Percentiles rank a stretch among this genome's conserved stretches.
These are phyloP conservation scores for Epichloe gansuensis DNA, from an alignment of 2,329 filamentous ascomycete genomes.

Conservation along the genomic window DNA sequence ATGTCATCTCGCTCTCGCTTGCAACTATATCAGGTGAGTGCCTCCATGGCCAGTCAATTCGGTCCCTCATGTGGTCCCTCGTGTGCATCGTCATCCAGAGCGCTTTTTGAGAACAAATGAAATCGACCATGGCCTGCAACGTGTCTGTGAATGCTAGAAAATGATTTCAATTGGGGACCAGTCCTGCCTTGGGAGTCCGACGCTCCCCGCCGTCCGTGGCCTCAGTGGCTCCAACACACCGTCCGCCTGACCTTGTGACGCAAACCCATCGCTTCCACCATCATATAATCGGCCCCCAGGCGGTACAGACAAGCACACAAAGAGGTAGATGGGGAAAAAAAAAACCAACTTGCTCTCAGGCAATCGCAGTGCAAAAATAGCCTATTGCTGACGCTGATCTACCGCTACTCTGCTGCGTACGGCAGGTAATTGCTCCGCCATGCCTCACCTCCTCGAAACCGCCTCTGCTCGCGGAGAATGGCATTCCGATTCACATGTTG, in stretches of 20 bases:
- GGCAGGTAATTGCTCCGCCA: background rate
- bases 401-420: background rate
- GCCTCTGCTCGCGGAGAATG: too few species aligned
- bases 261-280: background rate
- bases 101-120: constrained; percentile 2
- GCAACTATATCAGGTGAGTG: background rate
- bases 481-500: too few species aligned
- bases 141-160: background rate
- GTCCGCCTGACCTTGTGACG: constrained; percentile 9
- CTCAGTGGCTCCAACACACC: constrained; percentile 9
- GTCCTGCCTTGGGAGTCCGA: background rate
- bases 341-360: background rate
- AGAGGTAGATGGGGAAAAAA: too few species aligned
- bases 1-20: background rate
- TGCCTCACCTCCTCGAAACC: too few species aligned
- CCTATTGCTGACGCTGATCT: background rate
- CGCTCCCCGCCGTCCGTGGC: constrained; percentile 3
- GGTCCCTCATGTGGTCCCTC: background rate
- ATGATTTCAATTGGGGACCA: background rate
- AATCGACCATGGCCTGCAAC: background rate
- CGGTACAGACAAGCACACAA: background rate
- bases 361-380: background rate
- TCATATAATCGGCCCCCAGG: background rate
- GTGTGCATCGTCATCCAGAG: background rate
- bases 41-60: background rate